Evolutionary conservation across 345 rosid species (phyloP), one percentile per base, ranked within the genome.

Genomic region (Salix purpurea): DNA sequence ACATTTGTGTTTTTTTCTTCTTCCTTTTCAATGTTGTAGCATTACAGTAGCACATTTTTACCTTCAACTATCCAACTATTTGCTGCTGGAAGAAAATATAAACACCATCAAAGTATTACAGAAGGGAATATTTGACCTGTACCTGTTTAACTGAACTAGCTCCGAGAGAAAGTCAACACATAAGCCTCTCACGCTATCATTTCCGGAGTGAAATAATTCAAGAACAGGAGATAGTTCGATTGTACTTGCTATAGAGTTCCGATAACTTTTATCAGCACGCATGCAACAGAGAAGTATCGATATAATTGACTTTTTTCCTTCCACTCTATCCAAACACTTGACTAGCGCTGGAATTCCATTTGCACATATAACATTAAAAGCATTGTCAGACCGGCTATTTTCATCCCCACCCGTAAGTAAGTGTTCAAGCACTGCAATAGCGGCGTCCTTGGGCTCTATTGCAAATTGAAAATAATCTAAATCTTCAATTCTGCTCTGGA

Each of bases 71-170:
- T 7, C 58, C 23, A 52, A 19, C 23, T 19, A 52, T 19, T 52
- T 6, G 23, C 58, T 52, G 23, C 58, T 52, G 34, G 42, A 18
- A 21, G 44, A 36, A 36, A 67, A 67, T 32, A n/a, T 32, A 18
- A 67, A 67, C 11, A 67, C n/a, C 32, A 66, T 16, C 16, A 34
- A 66, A 52, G 21, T 19, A 18, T 52, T 19, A 2, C 58, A 19
- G 58, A 52, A 52, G 58, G 1, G 58, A 52, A 52, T 52, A 52
- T 18, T 60, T 34, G 42, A 42, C 21, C 60, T 16, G 12, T 36
- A 90, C 94, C 94, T 90, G 85, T 83, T 84, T 69, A 85, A 58
- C 71, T 76, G 91, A 76, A 88, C 90, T 39, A 90, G 75, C 80
- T 84, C 88, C 3, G 83, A 74, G 54, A 89, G 86, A 75, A 90